Conservation (phyloP, 106 monocot genomes). For the Cymbidium sinense region DNA sequence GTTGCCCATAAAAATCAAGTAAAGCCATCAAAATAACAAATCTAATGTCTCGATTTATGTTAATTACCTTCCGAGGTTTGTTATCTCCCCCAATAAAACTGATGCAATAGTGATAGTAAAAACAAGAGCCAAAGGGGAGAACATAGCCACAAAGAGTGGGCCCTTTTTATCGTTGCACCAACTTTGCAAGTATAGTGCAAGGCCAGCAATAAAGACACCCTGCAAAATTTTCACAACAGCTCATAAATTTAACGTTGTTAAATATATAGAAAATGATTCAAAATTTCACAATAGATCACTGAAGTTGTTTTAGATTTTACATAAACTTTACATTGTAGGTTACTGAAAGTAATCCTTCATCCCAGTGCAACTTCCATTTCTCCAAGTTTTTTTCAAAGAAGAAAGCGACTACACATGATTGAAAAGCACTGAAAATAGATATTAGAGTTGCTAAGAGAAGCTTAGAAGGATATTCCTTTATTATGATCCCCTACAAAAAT, state of each 20-base stretch:
- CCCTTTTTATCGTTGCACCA: conserved; percentile 49
- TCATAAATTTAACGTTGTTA: not conserved
- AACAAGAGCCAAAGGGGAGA: conserved; percentile 23
- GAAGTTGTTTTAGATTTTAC: not conserved
- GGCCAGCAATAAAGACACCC: conserved; percentile 35
- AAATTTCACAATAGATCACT: not conserved
- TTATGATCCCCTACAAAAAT: conserved; percentile 10
- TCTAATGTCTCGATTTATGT: not conserved
- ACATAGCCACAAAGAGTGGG: conserved; percentile 33
- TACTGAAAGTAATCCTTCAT: conserved; percentile 16
- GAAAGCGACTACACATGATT: conserved; percentile 18
- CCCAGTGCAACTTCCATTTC: conserved; percentile 18
- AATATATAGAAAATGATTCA: not conserved
- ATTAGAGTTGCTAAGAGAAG: conserved; percentile 6
- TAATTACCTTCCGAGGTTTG: conserved; percentile 9
- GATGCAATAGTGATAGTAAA: conserved; percentile 26
- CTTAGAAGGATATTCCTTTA: conserved; percentile 23
- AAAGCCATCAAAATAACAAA: not conserved
- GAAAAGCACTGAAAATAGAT: conserved; percentile 13
- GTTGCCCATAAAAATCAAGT: not conserved
- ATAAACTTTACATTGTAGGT: conserved; percentile 12
- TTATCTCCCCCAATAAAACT: conserved; percentile 27
- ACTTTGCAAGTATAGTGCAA: conserved; percentile 30
- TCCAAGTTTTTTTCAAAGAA: conserved; percentile 4
- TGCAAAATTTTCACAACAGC: not conserved